Evolutionary conservation across 1,284 basidiomycete species (phyloP), one percentile per base, ranked within the genome.

Genomic region (Sporisorium graminicola): DNA sequence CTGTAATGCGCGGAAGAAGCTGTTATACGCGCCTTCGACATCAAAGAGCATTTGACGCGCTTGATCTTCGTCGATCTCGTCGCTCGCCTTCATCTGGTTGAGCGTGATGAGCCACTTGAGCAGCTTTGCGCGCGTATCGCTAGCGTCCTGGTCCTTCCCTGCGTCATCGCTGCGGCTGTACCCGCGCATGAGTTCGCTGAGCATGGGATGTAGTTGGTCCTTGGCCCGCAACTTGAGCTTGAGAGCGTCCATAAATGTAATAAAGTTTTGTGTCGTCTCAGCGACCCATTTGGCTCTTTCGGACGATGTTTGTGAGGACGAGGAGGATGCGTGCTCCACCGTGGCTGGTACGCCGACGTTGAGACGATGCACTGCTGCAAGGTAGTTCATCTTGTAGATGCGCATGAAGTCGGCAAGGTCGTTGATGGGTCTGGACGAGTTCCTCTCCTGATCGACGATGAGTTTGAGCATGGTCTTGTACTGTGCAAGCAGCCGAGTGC

Each of bases 251-350:
- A 98, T 98, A 78, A 99, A 95, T 0, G 96, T 98, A 81, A 99
- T 99, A 80, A 98, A 99, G 83, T 61, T 86, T 88, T 97, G 94
- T 0, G 97, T 99, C 5, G 95, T 98, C 86, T 98, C 95, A 5
- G 96, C 96, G n/a, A 99, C 94, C 91, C 93, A 94, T 86, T 98
- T 96, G 31, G 93, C 93, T 0, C 93, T 93, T 86, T 98, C 95
- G 5, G 92, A 91, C 1, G 86, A 86, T 0, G 72, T 58, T 43
- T 72, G 75, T 1, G 82, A 55, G 89, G 92, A 65, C 0, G 65
- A 58, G 1, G 77, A 71, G 87, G 94, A 86, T 9, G 87, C 87
- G 85, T 99, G 96, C 85, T 98, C 95, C 0, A 98, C 92, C 0
- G 95, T 98, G 0, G 97, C 96, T 2, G 96, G 96, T 0, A 98